Evolutionary conservation across 306 rosid species (phyloP).

Genomic region (Vicia sativa): DNA sequence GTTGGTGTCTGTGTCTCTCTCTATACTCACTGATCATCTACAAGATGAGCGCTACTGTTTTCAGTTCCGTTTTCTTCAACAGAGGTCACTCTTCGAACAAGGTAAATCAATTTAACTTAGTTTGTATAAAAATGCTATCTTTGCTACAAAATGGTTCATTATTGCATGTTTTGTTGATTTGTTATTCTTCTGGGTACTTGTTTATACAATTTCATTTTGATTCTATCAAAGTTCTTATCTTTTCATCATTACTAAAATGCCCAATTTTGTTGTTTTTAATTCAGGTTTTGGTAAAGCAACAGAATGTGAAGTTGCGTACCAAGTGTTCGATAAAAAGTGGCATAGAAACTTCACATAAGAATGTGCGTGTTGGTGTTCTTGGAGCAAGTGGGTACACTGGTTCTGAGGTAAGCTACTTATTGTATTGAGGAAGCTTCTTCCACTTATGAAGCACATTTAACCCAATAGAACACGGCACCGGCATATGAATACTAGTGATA

Average conservation of each 20-base stretch:
- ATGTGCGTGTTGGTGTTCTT: conserved; percentile 86
- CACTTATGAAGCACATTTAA: too few species aligned
- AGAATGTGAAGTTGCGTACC: conserved; percentile 51
- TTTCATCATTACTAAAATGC: not conserved
- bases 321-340: conserved; percentile 59
- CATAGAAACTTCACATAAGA: conserved; percentile 48
- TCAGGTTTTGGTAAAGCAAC: conserved; percentile 45
- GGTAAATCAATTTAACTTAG: too few species aligned
- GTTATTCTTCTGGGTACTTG: not conserved
- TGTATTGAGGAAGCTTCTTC: not conserved
- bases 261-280: not conserved
- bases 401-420: conserved; percentile 68
- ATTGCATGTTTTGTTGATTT: not conserved
- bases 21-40: not conserved
- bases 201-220: not conserved
- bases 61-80: not conserved
- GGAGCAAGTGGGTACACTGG: conserved; percentile 99
- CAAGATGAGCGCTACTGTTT: not conserved
- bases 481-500: too few species aligned
- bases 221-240: not conserved
- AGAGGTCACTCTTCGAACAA: not conserved
- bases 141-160: not conserved
- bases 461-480: too few species aligned
- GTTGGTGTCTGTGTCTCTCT: not conserved
- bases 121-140: not conserved